Base-by-base conservation (phyloP, 306 rosid species). In the Cucurbita argyrosperma region DNA sequence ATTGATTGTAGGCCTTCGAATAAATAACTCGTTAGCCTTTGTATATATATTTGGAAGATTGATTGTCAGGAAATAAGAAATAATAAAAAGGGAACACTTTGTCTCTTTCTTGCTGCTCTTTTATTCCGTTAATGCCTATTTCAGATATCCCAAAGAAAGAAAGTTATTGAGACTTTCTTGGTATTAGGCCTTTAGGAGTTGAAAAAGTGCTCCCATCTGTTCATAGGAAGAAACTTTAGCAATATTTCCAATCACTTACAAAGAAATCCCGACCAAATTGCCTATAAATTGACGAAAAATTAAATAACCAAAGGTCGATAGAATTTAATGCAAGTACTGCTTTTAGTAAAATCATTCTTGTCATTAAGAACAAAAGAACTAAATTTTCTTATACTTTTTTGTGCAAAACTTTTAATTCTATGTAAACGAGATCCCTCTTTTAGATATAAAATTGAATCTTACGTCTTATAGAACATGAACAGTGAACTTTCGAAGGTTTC, bases 1-100 rank as follows among this genome's bases (percentile, higher is more conserved):
- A 13, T 68, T 70, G 57, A 50, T 50, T 70, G 26, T 70, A 70
- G 74, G 60, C 74, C 60, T 70, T 70, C 30, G 3, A 50, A 70
- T 49, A n/a, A 49, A 50, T 30, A 6, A 70, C 59, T 51, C 50
- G 46, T 70, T 65, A 19, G 13, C 50, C 46, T 13, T 15, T 70
- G 74, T 70, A 39, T 62, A 62, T 62, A 62, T 60, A 43, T 60
- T 60, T 60, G 45, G n/a, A 60, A 60, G 11, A 60, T 60, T 60
- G 45, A 60, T 60, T 26, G 0, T 60, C 38, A 21, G 10, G 37
- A 21, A 55, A 55, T 55, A 55, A 56, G 13, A 56, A 57, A 23
- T 57, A 57, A 57, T 57, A 56, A 56, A 21, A 13, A 52, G 2
- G 56, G 18, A 51, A 52, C 56, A 15, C 8, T 5, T 52, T 51